A percentile compares a stretch with the other conserved stretches of the same genome.
Evolutionary conservation across 106 monocot genomes (phyloP).

Genomic region (Chionographis japonica): DNA sequence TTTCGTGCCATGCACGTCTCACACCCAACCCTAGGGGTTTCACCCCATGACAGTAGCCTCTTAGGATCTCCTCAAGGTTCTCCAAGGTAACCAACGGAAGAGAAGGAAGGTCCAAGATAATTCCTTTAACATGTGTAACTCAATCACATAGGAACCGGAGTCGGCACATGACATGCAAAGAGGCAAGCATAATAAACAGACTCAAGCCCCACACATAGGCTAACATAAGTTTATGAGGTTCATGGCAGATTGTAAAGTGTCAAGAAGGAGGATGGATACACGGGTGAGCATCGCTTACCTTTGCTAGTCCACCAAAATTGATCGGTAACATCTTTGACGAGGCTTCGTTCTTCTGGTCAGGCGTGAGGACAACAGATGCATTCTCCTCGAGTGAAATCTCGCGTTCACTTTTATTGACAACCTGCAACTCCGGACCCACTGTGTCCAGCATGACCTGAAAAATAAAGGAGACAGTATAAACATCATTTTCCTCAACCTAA

Average conservation of each 20-base stretch:
- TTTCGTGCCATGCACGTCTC: too few relatives aligned
- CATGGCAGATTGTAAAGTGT: neutral
- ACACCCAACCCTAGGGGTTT: too few relatives aligned
- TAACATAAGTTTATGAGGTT: neutral
- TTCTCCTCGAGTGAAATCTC: conserved; percentile 67
- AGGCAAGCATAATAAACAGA: too few relatives aligned
- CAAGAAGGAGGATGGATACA: neutral
- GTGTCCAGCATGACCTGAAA: conserved; percentile 92
- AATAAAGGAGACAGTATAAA: conserved; percentile 1
- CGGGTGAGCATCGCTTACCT: conserved; percentile 34
- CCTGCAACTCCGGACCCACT: conserved; percentile 84
- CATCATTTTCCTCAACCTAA: neutral
- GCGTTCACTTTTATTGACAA: conserved; percentile 59
- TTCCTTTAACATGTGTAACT: too few relatives aligned
- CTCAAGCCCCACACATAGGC: neutral
- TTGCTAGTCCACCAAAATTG: conserved; percentile 61
- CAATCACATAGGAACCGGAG: too few relatives aligned
- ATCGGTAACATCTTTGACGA: conserved; percentile 59
- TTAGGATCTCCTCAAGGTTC: too few relatives aligned
- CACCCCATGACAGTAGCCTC: too few relatives aligned
- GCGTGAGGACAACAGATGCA: conserved; percentile 68
- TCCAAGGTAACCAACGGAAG: too few relatives aligned
- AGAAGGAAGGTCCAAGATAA: too few relatives aligned
- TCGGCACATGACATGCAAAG: too few relatives aligned
- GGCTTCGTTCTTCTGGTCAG: conserved; percentile 55